Evolutionary conservation across 306 rosid genomes (phyloP).

Genomic region (Citrullus mucosospermus): DNA sequence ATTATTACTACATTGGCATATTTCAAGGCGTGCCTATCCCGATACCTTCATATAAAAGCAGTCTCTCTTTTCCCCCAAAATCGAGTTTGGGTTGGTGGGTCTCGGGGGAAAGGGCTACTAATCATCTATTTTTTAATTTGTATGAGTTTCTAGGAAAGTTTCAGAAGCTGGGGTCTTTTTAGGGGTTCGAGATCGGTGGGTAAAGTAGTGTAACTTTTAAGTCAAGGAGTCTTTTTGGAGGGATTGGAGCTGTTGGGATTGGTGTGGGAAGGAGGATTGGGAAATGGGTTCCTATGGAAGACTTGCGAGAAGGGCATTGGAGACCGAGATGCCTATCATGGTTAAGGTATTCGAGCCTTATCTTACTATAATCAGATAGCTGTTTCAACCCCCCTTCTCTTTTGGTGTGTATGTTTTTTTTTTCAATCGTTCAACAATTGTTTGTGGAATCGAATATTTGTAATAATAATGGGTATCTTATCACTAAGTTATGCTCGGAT

Average conservation of each 20-base stretch:
- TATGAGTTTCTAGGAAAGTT: background rate
- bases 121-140: background rate
- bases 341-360: slow-evolving; percentile 26
- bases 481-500: too few species aligned
- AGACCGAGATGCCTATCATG: slow-evolving; percentile 50
- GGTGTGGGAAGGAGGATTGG: background rate
- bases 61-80: background rate
- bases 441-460: too few species aligned
- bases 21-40: background rate
- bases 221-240: background rate
- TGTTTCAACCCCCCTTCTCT: slow-evolving; percentile 1
- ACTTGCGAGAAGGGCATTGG: slow-evolving; percentile 48
- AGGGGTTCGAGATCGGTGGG: slow-evolving; percentile 11
- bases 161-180: background rate
- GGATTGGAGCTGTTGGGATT: background rate
- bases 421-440: too few species aligned
- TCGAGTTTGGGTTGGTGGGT: slow-evolving; percentile 8
- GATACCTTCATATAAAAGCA: background rate
- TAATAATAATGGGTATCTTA: too few species aligned
- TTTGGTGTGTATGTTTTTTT: background rate
- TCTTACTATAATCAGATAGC: background rate
- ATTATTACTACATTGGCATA: background rate
- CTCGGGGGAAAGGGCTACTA: background rate
- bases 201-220: background rate
- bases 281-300: slow-evolving; percentile 39